Evolutionary conservation across 495 filamentous ascomycete genomes (phyloP).

Genomic region (Trichocladium uniseriatum): DNA sequence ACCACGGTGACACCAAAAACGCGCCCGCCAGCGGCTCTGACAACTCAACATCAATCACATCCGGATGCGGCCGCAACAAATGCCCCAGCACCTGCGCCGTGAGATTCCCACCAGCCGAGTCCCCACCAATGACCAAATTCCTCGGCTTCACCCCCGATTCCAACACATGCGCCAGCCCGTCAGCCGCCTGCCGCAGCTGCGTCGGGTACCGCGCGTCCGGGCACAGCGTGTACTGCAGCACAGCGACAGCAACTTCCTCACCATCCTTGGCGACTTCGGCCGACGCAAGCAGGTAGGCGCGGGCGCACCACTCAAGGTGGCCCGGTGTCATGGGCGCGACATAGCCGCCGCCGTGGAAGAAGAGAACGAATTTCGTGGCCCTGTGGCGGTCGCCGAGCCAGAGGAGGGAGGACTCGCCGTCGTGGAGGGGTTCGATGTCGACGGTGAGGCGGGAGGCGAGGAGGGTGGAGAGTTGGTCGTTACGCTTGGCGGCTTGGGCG

Average conservation of each 20-base stretch:
- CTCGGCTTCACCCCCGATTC: slow-evolving; percentile 11
- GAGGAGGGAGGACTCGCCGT: slow-evolving; percentile 17
- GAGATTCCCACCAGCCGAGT: slow-evolving; percentile 28
- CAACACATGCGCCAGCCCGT: slow-evolving; percentile 18
- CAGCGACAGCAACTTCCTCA: slow-evolving; percentile 24
- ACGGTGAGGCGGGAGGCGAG: slow-evolving; percentile 8
- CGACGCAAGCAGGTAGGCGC: slow-evolving; percentile 18
- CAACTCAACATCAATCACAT: slow-evolving; percentile 3
- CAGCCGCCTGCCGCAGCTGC: slow-evolving; percentile 23
- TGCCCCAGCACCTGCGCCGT: slow-evolving; percentile 21
- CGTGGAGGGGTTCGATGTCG: slow-evolving; percentile 14
- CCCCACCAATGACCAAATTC: slow-evolving; percentile 25
- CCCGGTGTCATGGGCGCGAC: slow-evolving; percentile 12
- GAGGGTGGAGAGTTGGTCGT: not conserved
- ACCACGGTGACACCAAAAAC: slow-evolving; percentile 25
- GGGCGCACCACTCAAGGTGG: slow-evolving; percentile 23
- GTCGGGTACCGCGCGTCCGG: slow-evolving; percentile 21
- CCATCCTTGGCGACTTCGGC: not conserved
- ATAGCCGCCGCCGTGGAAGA: slow-evolving; percentile 31
- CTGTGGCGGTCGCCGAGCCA: slow-evolving; percentile 26
- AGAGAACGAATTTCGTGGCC: slow-evolving; percentile 27
- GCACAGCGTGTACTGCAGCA: slow-evolving; percentile 26
- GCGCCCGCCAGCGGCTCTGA: slow-evolving; percentile 17
- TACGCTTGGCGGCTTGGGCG: not conserved
- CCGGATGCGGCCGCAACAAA: slow-evolving; percentile 22